Evolutionary conservation across 2,329 filamentous ascomycete genomes (phyloP), one percentile per base, ranked within the genome.

Genomic region (Gliomastix tumulicola): DNA sequence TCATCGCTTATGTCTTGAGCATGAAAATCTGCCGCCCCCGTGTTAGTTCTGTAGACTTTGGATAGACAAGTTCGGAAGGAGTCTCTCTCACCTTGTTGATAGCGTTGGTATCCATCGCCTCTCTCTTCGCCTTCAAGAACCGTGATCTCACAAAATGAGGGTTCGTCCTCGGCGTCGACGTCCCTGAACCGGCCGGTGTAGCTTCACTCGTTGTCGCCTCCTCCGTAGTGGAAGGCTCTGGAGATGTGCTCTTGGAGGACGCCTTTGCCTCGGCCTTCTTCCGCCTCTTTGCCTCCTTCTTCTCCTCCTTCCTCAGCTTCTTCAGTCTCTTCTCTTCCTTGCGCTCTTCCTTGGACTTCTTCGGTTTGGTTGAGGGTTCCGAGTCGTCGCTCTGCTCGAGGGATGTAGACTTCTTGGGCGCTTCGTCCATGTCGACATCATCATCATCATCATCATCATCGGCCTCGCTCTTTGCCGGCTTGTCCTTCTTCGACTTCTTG

Each of bases 81-180:
- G 30, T 37, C 30, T 27, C 21, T 45, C 66, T 58, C 64, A 89
- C 85, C 79, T 96, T 88, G 57, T 89, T 90, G 53, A 97, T 62
- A 12, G 88, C 86, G 52, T 83, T 79, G 34, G 81, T 74, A 57
- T 96, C 85, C 40, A 88, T 75, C 3, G 89, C 88, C 65, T 82
- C 77, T 50, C 79, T 81, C 68, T 97, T 97, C 49, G 92, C 86
- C 39, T 83, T 83, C 51, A 97, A 95, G 59, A 89, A 87, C 41
- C 87, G 74, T 47, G 85, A 79, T 44, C 90, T 71, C 32, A 89
- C 78, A 37, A 84, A 75, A 55, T 89, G 33, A 20, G 27, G 15
- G 21, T 85, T 44, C 88, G 78, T 8, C 60, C 62, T 41, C 56
- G 69, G 68, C 21, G 64, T 71, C 20, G 66, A 66, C 32, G 60